phyloP scores from a whole-genome alignment of 257 asterid genomes.

The Solanum habrochaites region DNA sequence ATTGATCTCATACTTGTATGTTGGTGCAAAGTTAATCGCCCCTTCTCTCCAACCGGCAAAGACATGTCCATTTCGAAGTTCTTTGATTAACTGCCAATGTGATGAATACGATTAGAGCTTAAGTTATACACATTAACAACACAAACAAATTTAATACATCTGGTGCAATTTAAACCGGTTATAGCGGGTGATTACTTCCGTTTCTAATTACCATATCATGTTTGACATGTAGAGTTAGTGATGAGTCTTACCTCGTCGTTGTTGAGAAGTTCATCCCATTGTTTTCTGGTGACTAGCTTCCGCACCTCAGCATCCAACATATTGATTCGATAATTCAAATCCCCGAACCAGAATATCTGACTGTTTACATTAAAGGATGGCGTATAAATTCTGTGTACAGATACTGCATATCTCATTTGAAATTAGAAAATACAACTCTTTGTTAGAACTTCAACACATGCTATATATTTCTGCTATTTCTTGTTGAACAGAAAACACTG shows the following conservation, averaged over 20 bases:
- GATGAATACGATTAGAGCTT: not conserved
- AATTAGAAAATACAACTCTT: not conserved
- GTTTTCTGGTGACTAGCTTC: constrained; percentile 46
- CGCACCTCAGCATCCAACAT: constrained; percentile 58
- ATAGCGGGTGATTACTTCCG: not conserved
- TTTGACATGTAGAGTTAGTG: not conserved
- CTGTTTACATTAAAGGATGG: constrained; percentile 18
- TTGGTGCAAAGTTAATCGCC: constrained; percentile 65
- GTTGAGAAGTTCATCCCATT: constrained; percentile 60
- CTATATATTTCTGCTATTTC: not conserved
- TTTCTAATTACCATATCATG: not conserved
- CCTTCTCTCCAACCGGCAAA: constrained; percentile 98
- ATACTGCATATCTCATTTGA: not conserved
- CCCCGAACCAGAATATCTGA: constrained; percentile 90
- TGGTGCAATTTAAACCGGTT: not conserved
- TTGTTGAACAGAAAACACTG: not conserved
- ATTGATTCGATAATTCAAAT: constrained; percentile 81
- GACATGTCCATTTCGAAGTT: constrained; percentile 56
- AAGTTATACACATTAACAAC: not conserved
- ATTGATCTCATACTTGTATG: constrained; percentile 71
- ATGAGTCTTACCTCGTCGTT: constrained; percentile 57
- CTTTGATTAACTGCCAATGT: constrained; percentile 50
- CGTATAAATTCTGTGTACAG: not conserved
- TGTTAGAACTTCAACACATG: not conserved
- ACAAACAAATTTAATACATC: not conserved